These are phyloP conservation scores for Ogataea polymorpha DNA, from an alignment of 805 yeast genomes.

Conservation along the genomic window DNA sequence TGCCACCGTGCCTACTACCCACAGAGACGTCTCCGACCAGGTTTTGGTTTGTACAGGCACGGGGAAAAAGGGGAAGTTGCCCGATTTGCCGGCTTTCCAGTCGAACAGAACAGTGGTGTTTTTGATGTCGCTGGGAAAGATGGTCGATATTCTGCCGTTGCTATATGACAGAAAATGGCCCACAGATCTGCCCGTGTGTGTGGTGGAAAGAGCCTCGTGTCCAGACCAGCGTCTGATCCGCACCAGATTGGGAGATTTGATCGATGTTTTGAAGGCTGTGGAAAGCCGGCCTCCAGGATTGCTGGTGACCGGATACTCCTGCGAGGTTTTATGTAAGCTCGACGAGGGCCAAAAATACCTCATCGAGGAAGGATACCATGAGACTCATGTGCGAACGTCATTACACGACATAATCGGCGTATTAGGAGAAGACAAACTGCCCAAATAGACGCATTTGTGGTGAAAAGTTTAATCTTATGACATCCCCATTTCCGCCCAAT, in stretches of 20 bases:
- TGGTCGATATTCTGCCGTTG: slow-evolving; percentile 50
- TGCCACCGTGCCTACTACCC: slow-evolving; percentile 86
- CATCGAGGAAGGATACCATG: slow-evolving; percentile 26
- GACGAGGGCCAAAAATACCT: slow-evolving; percentile 20
- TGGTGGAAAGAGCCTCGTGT: slow-evolving; percentile 89
- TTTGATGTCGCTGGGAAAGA: slow-evolving; percentile 85
- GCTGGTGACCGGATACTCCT: slow-evolving; percentile 76
- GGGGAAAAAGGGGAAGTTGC: slow-evolving; percentile 81
- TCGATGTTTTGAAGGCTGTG: slow-evolving; percentile 66
- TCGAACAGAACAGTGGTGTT: slow-evolving; percentile 77
- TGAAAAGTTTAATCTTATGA: not conserved
- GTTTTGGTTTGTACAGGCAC: slow-evolving; percentile 93
- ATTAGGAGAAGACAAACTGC: not conserved
- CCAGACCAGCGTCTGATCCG: slow-evolving; percentile 87
- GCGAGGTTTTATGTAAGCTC: slow-evolving; percentile 36
- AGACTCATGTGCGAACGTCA: slow-evolving; percentile 1
- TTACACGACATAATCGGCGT: slow-evolving; percentile 3
- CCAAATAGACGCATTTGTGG: not conserved
- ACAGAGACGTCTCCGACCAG: slow-evolving; percentile 88
- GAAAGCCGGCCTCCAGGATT: slow-evolving; percentile 95
- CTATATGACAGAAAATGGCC: slow-evolving; percentile 60
- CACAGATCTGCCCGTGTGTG: slow-evolving; percentile 68
- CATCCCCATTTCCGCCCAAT: not conserved
- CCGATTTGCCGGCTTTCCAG: slow-evolving; percentile 72
- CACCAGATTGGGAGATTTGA: slow-evolving; percentile 63